phyloP scores from a whole-genome alignment of 148 eudicot species.

The Silene uniflora region DNA sequence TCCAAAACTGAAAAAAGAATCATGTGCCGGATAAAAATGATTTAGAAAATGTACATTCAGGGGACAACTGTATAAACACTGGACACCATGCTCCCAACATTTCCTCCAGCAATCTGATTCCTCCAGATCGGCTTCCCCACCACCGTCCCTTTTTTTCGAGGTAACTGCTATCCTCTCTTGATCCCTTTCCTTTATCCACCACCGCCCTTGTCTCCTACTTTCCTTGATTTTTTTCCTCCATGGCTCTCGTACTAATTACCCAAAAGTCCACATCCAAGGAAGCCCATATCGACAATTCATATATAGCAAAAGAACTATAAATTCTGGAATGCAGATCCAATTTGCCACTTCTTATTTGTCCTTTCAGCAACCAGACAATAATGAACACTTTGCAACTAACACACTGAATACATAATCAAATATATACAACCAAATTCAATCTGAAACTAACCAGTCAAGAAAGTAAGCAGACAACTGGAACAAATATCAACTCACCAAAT shows the following conservation, averaged over 20 bases:
- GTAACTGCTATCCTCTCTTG: no score
- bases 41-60: no score
- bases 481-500: constrained; percentile 58
- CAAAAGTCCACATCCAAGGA: background rate
- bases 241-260: background rate
- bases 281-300: background rate
- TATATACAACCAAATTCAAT: background rate
- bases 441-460: background rate
- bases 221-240: background rate
- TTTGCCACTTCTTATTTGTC: background rate
- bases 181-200: no score
- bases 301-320: background rate
- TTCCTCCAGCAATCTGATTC: background rate
- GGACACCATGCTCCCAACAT: background rate
- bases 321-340: background rate
- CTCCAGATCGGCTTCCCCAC: background rate
- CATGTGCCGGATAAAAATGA: background rate
- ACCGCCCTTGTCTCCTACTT: no score
- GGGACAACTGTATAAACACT: background rate
- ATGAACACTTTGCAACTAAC: background rate
- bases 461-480: background rate
- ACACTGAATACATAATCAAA: no score
- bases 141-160: no score
- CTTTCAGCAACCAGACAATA: constrained; percentile 3
- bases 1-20: no score